Evolutionary conservation across 2,329 filamentous ascomycete species (phyloP).

Genomic region (Lachnellula subtilissima): DNA sequence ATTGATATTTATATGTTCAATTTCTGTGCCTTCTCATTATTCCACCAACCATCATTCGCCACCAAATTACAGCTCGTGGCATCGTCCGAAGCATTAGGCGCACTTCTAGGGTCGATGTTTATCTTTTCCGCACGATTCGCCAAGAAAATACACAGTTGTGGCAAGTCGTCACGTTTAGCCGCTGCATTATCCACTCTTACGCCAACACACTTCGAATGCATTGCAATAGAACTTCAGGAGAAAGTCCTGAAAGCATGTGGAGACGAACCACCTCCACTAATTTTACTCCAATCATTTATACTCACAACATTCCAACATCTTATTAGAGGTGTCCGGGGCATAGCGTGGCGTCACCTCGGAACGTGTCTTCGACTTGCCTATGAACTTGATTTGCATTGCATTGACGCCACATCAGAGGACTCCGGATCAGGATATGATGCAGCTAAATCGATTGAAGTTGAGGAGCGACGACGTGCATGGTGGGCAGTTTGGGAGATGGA

Average conservation of each 20-base stretch:
- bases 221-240: slow-evolving; percentile 8
- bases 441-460: no score
- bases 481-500: slow-evolving; percentile 42
- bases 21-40: slow-evolving; percentile 10
- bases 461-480: slow-evolving; percentile 36
- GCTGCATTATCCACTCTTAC: not conserved
- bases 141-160: not conserved
- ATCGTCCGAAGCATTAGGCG: slow-evolving; percentile 14
- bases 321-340: slow-evolving; percentile 32
- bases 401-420: slow-evolving; percentile 3
- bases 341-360: slow-evolving; percentile 34
- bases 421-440: not conserved
- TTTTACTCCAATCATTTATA: slow-evolving; percentile 34
- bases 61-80: slow-evolving; percentile 2
- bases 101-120: slow-evolving; percentile 6
- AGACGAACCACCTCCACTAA: slow-evolving; percentile 32
- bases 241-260: slow-evolving; percentile 29
- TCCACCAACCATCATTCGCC: slow-evolving; percentile 1
- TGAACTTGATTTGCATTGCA: slow-evolving; percentile 12
- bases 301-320: slow-evolving; percentile 33
- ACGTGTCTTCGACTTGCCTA: slow-evolving; percentile 22
- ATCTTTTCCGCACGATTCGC: not conserved
- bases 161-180: not conserved
- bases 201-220: not conserved
- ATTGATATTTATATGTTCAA: not conserved